Conservation (phyloP, 2,329 filamentous ascomycete species). For the Pestalotiopsis sp. region DNA sequence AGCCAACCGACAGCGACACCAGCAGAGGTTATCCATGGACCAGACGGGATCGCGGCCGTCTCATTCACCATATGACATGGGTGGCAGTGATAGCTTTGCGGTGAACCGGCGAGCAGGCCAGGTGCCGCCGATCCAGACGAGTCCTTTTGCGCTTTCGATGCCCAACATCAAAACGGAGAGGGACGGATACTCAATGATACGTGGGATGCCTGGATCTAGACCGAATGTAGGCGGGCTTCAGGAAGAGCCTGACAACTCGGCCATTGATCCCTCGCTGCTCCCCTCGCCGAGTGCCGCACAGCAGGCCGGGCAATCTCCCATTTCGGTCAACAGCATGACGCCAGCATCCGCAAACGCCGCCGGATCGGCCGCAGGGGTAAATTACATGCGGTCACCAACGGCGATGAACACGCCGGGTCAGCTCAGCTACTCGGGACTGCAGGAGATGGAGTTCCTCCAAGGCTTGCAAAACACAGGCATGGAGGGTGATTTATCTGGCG, state of each 20-base stretch:
- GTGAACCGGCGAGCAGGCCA: slow-evolving; percentile 20
- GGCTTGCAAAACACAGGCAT: slow-evolving; percentile 37
- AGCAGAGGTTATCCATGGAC: slow-evolving; percentile 24
- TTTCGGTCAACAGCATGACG: slow-evolving; percentile 34
- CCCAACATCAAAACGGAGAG: slow-evolving; percentile 39
- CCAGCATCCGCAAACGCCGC: slow-evolving; percentile 32
- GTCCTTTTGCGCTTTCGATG: slow-evolving; percentile 31
- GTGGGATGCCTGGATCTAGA: slow-evolving; percentile 42
- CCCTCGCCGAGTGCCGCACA: slow-evolving; percentile 44
- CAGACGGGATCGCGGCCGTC: slow-evolving; percentile 23
- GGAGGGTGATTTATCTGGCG: slow-evolving; percentile 33
- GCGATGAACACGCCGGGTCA: slow-evolving; percentile 28
- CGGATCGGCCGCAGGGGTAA: slow-evolving; percentile 19
- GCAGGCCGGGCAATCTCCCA: slow-evolving; percentile 32
- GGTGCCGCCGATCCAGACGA: slow-evolving; percentile 23
- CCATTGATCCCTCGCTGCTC: slow-evolving; percentile 47
- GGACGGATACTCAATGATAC: slow-evolving; percentile 40
- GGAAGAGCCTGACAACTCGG: slow-evolving; percentile 33
- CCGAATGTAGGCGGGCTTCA: slow-evolving; percentile 33
- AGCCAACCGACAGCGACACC: slow-evolving; percentile 27
- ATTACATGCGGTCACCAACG: slow-evolving; percentile 24
- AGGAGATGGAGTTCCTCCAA: slow-evolving; percentile 58
- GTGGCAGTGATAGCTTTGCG: slow-evolving; percentile 23
- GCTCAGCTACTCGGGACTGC: slow-evolving; percentile 48
- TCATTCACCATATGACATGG: slow-evolving; percentile 16